These are phyloP conservation scores for Populus tremula DNA, from an alignment of 345 rosid species.

Conservation along the genomic window DNA sequence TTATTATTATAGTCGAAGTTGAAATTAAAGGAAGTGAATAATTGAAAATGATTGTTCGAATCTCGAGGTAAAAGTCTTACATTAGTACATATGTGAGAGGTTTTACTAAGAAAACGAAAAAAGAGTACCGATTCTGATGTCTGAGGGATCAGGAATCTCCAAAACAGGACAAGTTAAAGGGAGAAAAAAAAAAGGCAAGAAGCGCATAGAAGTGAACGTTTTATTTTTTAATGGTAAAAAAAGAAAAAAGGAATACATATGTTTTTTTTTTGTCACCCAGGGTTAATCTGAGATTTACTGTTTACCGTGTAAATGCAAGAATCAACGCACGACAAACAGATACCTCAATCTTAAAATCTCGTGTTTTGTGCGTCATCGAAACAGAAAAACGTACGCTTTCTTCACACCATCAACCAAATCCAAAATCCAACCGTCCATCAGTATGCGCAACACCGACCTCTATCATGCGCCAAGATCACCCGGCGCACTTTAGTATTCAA, in stretches of 20 bases:
- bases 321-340: neutral
- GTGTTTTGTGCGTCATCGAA: slow-evolving; percentile 20
- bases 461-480: slow-evolving; percentile 11
- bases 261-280: neutral
- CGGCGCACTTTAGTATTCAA: slow-evolving; percentile 19
- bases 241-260: no score
- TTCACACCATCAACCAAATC: neutral
- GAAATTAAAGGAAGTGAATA: neutral
- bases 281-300: slow-evolving; percentile 12
- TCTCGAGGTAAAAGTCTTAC: neutral
- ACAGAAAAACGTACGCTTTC: neutral
- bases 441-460: neutral
- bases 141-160: neutral
- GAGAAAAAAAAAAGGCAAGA: neutral
- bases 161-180: neutral
- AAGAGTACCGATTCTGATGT: neutral
- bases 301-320: slow-evolving; percentile 1
- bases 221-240: no score
- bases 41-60: neutral
- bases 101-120: neutral
- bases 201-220: neutral
- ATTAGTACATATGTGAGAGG: neutral
- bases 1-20: neutral
- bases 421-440: slow-evolving; percentile 22
- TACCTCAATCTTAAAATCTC: slow-evolving; percentile 25